Percentiles rank a stretch among this genome's conserved stretches.
Conservation (phyloP, 2,329 filamentous ascomycete genomes). For the Aschersonia sp. region DNA sequence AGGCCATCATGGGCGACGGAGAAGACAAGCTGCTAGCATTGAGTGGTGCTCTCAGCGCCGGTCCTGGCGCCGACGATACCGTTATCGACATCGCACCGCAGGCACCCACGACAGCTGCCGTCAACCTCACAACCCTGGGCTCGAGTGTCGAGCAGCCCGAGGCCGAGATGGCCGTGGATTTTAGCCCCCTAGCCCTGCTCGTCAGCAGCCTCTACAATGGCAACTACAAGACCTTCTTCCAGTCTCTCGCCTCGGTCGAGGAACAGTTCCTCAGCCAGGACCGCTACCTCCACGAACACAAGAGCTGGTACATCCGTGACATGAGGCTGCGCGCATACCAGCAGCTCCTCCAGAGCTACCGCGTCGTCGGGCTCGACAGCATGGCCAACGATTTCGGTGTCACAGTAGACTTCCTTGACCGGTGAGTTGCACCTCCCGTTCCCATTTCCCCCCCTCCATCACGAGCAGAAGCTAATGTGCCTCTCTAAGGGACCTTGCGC, state of each 20-base stretch:
- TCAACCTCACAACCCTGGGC: slow-evolving; percentile 81
- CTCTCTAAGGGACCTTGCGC: slow-evolving; percentile 64
- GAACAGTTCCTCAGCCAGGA: slow-evolving; percentile 89
- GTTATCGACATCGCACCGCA: slow-evolving; percentile 45
- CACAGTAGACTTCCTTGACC: slow-evolving; percentile 89
- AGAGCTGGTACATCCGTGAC: slow-evolving; percentile 93
- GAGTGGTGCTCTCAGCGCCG: slow-evolving; percentile 65
- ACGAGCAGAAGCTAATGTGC: too few species aligned
- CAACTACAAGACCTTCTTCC: slow-evolving; percentile 89
- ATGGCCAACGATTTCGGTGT: slow-evolving; percentile 98
- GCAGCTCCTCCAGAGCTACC: slow-evolving; percentile 93
- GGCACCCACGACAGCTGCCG: slow-evolving; percentile 40
- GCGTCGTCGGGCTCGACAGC: slow-evolving; percentile 88
- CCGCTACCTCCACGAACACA: slow-evolving; percentile 90
- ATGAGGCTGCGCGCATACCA: slow-evolving; percentile 96
- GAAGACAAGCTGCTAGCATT: slow-evolving; percentile 80
- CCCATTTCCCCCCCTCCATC: too few species aligned
- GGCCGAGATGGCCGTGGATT: slow-evolving; percentile 72
- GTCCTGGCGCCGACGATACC: slow-evolving; percentile 67
- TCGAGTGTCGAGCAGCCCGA: slow-evolving; percentile 59
- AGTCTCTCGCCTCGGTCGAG: slow-evolving; percentile 77
- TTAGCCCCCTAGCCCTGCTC: slow-evolving; percentile 72
- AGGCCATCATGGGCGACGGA: slow-evolving; percentile 81
- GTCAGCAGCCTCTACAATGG: slow-evolving; percentile 88
- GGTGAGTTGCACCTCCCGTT: slow-evolving; percentile 37